These are phyloP conservation scores for Sergeia podlipaevii DNA, from an alignment of 208 protist genomes.

Conservation along the genomic window DNA sequence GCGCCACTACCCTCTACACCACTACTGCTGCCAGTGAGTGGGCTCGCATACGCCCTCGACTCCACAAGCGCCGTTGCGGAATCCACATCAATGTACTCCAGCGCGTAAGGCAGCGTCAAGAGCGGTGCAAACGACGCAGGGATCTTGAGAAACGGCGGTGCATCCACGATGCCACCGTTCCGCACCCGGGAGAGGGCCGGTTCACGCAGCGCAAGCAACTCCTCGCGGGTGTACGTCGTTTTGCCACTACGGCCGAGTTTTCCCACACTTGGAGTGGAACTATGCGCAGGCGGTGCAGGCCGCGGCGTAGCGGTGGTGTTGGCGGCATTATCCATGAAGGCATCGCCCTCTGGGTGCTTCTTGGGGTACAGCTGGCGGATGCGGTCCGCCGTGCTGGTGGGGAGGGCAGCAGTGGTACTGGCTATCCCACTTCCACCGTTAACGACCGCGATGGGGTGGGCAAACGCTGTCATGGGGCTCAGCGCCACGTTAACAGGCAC, in stretches of 20 bases:
- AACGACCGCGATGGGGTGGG: too few species aligned
- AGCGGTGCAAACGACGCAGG: conserved; percentile 34
- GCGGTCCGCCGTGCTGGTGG: not conserved
- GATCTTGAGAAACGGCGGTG: conserved; percentile 38
- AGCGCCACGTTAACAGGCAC: too few species aligned
- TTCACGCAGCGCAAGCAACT: conserved; percentile 24
- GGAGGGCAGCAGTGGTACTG: not conserved
- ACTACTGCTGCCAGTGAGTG: not conserved
- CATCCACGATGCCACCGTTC: conserved; percentile 26
- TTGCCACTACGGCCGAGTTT: too few species aligned
- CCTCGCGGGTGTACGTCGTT: conserved; percentile 32
- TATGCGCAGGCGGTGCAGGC: too few species aligned
- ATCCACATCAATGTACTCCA: conserved; percentile 55
- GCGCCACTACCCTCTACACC: not conserved
- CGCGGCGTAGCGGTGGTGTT: too few species aligned
- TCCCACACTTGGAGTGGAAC: too few species aligned
- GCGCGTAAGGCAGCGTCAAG: conserved; percentile 26
- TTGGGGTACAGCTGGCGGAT: too few species aligned
- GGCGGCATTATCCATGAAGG: too few species aligned
- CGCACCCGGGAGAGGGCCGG: conserved; percentile 21
- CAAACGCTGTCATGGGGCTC: too few species aligned
- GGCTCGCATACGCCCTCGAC: conserved; percentile 15
- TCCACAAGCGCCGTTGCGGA: conserved; percentile 27
- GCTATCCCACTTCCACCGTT: too few species aligned
- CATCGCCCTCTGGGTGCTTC: too few species aligned